These are phyloP conservation scores for Aspergillus viridinutans DNA, from an alignment of 2,329 filamentous ascomycete genomes.

Conservation along the genomic window DNA sequence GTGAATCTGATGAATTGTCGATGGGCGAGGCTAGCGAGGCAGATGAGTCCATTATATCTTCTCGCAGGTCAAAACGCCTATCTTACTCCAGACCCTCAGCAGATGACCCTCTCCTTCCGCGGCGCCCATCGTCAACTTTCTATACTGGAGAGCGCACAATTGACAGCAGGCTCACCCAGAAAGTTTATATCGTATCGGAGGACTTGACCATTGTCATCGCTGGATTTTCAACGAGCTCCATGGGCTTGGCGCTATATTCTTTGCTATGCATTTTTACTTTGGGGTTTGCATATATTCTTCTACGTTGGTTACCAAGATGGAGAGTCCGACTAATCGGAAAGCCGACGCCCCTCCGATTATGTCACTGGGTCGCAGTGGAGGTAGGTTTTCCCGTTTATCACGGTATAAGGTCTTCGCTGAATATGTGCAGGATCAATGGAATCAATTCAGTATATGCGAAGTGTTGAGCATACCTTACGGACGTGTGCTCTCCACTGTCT, in stretches of 20 bases:
- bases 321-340: conserved; percentile 71
- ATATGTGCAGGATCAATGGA: conserved; percentile 78
- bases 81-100: conserved; percentile 43
- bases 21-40: conserved; percentile 37
- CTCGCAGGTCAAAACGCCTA: conserved; percentile 30
- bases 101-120: conserved; percentile 62
- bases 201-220: conserved; percentile 92
- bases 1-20: conserved; percentile 42
- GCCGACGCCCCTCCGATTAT: conserved; percentile 64
- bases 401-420: background rate
- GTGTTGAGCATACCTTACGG: conserved; percentile 59
- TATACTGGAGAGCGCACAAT: conserved; percentile 58
- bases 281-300: conserved; percentile 76
- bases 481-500: conserved; percentile 60
- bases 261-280: conserved; percentile 66
- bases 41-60: conserved; percentile 33
- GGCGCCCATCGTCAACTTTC: conserved; percentile 67
- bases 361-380: conserved; percentile 90
- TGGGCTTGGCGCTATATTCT: conserved; percentile 67
- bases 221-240: conserved; percentile 73
- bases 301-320: conserved; percentile 89
- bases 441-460: conserved; percentile 75
- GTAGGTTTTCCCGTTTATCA: conserved; percentile 38
- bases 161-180: conserved; percentile 71
- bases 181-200: conserved; percentile 88